Evolutionary conservation across 805 yeast species (phyloP).

Genomic region (Jamesozyma lodderae): DNA sequence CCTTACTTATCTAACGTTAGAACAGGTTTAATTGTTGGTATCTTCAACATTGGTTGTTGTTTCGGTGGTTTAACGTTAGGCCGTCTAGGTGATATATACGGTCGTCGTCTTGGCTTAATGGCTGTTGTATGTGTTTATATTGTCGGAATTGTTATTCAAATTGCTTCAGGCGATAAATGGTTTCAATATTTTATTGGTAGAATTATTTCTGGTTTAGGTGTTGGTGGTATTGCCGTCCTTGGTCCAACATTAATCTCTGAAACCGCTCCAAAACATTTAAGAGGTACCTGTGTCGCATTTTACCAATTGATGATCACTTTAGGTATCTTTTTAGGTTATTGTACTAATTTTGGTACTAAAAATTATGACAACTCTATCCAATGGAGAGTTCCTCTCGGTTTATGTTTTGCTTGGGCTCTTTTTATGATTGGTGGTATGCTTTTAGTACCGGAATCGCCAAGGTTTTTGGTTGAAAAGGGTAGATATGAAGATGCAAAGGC

Average conservation of each 20-base stretch:
- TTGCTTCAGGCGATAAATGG: slow-evolving; percentile 46
- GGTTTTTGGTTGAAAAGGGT: slow-evolving; percentile 46
- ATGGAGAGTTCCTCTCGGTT: slow-evolving; percentile 61
- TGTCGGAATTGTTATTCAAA: slow-evolving; percentile 57
- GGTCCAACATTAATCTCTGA: slow-evolving; percentile 68
- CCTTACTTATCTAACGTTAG: slow-evolving; percentile 36
- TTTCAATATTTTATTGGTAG: slow-evolving; percentile 64
- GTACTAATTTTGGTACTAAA: slow-evolving; percentile 48
- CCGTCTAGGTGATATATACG: slow-evolving; percentile 47
- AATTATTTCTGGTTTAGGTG: slow-evolving; percentile 60
- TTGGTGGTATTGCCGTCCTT: slow-evolving; percentile 67
- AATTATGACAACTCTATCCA: slow-evolving; percentile 28
- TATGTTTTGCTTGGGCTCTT: slow-evolving; percentile 36
- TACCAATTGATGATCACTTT: slow-evolving; percentile 62
- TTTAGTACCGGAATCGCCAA: slow-evolving; percentile 63
- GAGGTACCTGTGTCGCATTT: slow-evolving; percentile 62
- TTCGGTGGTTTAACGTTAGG: slow-evolving; percentile 55
- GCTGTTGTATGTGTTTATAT: slow-evolving; percentile 46
- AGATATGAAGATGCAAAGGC: slow-evolving; percentile 45
- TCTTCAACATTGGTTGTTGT: slow-evolving; percentile 64
- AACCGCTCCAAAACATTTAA: slow-evolving; percentile 55
- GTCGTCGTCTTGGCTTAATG: slow-evolving; percentile 52
- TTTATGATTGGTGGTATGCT: slow-evolving; percentile 37
- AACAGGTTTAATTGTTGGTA: slow-evolving; percentile 45
- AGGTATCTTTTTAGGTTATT: slow-evolving; percentile 70